These are phyloP conservation scores for Verbascum thapsus DNA, from an alignment of 257 asterid species.

Conservation along the genomic window DNA sequence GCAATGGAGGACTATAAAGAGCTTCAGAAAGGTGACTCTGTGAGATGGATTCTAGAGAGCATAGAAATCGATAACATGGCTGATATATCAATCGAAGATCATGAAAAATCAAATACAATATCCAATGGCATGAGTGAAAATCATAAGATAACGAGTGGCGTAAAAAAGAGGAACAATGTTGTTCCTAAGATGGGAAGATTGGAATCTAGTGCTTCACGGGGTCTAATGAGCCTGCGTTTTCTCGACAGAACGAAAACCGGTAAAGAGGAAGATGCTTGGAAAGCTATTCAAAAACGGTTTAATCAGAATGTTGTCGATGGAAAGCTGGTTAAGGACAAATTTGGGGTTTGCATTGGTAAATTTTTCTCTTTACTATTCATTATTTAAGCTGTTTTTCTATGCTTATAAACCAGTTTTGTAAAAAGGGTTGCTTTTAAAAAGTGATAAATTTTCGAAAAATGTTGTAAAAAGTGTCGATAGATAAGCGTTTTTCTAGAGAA, in stretches of 20 bases:
- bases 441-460: too few species aligned
- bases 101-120: not conserved
- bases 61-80: conserved; percentile 51
- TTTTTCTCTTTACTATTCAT: not conserved
- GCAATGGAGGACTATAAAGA: conserved; percentile 21
- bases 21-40: conserved; percentile 38
- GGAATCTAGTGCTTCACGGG: conserved; percentile 64
- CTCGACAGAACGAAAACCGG: conserved; percentile 76
- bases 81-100: conserved; percentile 38
- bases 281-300: conserved; percentile 63
- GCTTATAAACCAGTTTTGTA: too few species aligned
- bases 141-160: conserved; percentile 15
- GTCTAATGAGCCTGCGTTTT: conserved; percentile 71
- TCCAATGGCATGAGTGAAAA: not conserved
- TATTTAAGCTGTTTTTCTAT: not conserved
- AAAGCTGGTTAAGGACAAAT: conserved; percentile 68
- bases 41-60: conserved; percentile 51
- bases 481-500: not conserved
- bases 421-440: too few species aligned
- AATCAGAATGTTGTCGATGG: conserved; percentile 44
- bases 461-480: not conserved
- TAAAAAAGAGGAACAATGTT: conserved; percentile 35
- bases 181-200: conserved; percentile 47
- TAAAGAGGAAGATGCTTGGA: conserved; percentile 86
- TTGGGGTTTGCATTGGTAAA: conserved; percentile 92